Percentiles rank a stretch among this genome's conserved stretches.
phyloP scores from a whole-genome alignment of 441 rosid genomes.

The Croton laevigatus region DNA sequence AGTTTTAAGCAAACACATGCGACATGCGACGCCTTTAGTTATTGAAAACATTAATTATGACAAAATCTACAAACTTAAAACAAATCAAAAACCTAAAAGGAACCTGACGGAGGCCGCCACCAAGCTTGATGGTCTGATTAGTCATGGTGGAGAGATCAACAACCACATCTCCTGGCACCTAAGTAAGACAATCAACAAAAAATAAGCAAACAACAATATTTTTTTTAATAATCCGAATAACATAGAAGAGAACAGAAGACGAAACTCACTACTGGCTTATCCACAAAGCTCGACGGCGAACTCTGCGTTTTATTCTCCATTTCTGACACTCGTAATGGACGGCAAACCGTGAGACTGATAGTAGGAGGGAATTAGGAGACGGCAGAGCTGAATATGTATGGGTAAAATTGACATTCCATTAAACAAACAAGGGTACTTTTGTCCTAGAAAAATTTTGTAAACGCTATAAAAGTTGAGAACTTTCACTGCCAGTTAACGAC shows the following conservation, averaged over 20 bases:
- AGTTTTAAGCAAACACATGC: background rate
- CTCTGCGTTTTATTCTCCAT: constrained; percentile 36
- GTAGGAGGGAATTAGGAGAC: background rate
- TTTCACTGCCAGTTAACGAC: background rate
- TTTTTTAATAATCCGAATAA: background rate
- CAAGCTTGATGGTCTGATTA: constrained; percentile 76
- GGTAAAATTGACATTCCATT: background rate
- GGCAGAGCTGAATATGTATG: background rate
- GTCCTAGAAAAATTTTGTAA: background rate
- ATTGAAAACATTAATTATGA: background rate
- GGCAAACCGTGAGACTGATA: background rate
- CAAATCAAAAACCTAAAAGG: background rate
- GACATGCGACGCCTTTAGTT: background rate
- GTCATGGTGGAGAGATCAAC: constrained; percentile 64
- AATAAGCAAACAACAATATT: background rate
- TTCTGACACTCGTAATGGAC: background rate
- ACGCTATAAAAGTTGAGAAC: background rate
- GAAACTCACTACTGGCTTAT: constrained; percentile 48
- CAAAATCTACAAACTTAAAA: too few species aligned
- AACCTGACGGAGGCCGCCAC: constrained; percentile 83
- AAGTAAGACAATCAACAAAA: background rate
- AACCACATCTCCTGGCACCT: constrained; percentile 88
- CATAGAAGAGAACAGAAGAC: background rate
- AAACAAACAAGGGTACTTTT: constrained; percentile 5
- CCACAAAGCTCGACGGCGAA: constrained; percentile 37